Evolutionary conservation across 495 filamentous ascomycete genomes (phyloP), one percentile per base, ranked within the genome.

Genomic region (Aspergillus steynii): DNA sequence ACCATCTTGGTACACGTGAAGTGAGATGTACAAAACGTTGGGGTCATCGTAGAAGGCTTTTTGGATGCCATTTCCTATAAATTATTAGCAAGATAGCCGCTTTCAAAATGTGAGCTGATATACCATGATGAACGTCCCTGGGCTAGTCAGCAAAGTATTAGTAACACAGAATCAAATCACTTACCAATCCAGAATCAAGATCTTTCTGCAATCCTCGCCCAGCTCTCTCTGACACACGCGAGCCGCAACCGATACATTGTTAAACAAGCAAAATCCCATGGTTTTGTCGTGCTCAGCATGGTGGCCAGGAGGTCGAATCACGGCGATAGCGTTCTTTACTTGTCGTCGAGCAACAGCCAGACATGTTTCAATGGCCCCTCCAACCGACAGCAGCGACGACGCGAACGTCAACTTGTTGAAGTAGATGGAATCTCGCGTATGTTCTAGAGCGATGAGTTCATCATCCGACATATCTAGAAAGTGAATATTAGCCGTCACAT

Each of bases 181-280:
- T 71, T 88, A 95, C 95, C 95, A 99, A 67, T 99, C 95, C 28
- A 99, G 80, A 65, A 99, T 95, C 55, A 98, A 70, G 31, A 98
- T 82, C 73, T 96, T 97, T 42, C 92, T 87, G 69, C 92, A 96
- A 0, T 74, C 74, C 0, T 95, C 86, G 3, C 89, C 89, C 61
- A 88, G 90, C 47, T 88, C 85, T 29, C 76, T 72, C 70, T 93
- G 92, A 64, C 92, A 96, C 51, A 93, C 89, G 55, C 85, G 87
- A 8, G 93, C 88, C 1, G 93, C 93, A 56, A 99, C 88, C 31
- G 89, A 89, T 10, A 97, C 96, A 74, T 99, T 99, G 75, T 99
- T 96, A 71, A 97, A 97, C 15, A 98, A 77, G 72, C 95, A 99
- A 70, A 99, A 99, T 0, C 95, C 95, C 85, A 95, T 92, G 5